Evolutionary conservation across 768 basidiomycete genomes (phyloP), one percentile per base, ranked within the genome.

Genomic region (Coprinopsis marcescibilis): DNA sequence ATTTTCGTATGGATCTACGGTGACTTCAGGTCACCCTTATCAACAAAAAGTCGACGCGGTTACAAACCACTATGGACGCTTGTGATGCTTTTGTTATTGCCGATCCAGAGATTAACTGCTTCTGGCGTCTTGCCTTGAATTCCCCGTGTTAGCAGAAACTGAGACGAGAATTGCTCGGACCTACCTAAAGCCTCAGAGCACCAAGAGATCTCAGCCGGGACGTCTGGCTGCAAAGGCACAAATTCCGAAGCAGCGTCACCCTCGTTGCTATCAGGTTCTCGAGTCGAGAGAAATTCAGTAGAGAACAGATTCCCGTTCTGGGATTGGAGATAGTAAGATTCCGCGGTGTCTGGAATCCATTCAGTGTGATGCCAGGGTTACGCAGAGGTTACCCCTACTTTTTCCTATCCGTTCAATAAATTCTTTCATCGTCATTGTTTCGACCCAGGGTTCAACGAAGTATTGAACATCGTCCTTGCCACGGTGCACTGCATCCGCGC

Each of bases 41-140:
- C 10, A 19, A 21, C 26, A 34, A 21, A 30, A 17, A 26, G 15
- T 21, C 25, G 32, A 0, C 33, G 19, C 37, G 24, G 23, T 15
- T 17, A 53, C 70, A 43, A 53, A 89, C 91, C 92, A 57, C 80
- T 87, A 60, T 97, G 94, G 36, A 95, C 75, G 45, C 85, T 89
- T 1, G 94, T 96, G 12, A 80, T 68, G 57, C 89, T 92, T 48
- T 70, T 67, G 45, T 72, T 69, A 55, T 87, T 75, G 10, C 94
- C 93, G 27, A 96, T 88, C 92, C 93, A 97, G 15, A 97, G 58
- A 59, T 96, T 96, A 2, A 91, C 90, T 4, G 91, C 93, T 57
- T 97, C 94, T 0, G 93, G 53, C 66, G 71, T 29, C 75, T 86
- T 84, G 45, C 36, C 50, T 21, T 12, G 32, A 34, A 19, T 35